Evolutionary conservation across 768 basidiomycete genomes (phyloP).

Genomic region (Paxillus ammoniavirescens): DNA sequence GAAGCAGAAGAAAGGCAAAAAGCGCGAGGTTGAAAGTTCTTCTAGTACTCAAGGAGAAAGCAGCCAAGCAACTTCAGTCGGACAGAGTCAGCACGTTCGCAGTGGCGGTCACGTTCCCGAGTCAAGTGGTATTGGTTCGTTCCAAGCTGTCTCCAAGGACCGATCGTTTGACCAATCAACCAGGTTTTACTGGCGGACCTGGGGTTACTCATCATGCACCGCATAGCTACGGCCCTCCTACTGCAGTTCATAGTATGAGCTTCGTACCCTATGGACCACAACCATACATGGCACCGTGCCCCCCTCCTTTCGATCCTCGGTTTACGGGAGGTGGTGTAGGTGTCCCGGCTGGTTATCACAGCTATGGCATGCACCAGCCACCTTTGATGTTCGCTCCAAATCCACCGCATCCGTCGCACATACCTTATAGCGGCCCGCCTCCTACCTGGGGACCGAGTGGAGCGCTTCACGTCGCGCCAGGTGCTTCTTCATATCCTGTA

Average conservation of each 20-base stretch:
- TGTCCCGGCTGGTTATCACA: background rate
- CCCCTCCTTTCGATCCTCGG: constrained; percentile 12
- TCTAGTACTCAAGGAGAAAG: constrained; percentile 8
- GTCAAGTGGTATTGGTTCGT: constrained; percentile 17
- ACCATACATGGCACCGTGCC: constrained; percentile 9
- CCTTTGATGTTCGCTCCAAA: background rate
- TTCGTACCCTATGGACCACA: background rate
- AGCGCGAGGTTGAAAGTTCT: constrained; percentile 16
- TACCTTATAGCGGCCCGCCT: background rate
- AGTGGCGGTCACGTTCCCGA: constrained; percentile 14
- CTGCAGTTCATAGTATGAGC: background rate
- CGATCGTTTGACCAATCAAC: constrained; percentile 14
- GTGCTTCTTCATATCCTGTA: background rate
- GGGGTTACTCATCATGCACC: constrained; percentile 11
- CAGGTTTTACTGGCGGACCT: constrained; percentile 16
- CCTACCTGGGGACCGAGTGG: background rate
- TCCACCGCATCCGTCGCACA: background rate
- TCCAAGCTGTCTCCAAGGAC: constrained; percentile 8
- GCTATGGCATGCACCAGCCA: background rate
- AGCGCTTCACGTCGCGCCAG: constrained; percentile 1
- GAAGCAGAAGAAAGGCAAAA: constrained; percentile 32
- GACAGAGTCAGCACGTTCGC: background rate
- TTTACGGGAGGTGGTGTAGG: background rate
- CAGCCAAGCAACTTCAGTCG: background rate
- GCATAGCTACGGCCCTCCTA: background rate